phyloP scores from a whole-genome alignment of 2,329 filamentous ascomycete species.

The Colletotrichum sp. region DNA sequence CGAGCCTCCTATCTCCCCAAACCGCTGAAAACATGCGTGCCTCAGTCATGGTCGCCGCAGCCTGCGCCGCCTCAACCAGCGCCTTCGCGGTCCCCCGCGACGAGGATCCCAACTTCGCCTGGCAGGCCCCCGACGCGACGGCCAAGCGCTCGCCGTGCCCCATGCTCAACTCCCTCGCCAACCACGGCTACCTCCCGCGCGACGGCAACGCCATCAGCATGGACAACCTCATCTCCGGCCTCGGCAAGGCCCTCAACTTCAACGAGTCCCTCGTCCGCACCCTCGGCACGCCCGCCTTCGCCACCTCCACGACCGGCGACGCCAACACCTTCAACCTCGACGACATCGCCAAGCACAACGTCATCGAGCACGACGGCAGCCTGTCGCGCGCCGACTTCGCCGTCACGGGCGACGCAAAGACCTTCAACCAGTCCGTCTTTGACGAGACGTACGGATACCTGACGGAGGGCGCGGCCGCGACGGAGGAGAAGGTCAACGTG shows the following conservation, averaged over 20 bases:
- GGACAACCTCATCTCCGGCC: slow-evolving; percentile 21
- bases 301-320: slow-evolving; percentile 22
- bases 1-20: neutral
- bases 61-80: neutral
- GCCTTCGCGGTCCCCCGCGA: neutral
- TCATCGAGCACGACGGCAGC: slow-evolving; percentile 37
- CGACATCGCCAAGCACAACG: slow-evolving; percentile 22
- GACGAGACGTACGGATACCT: slow-evolving; percentile 19
- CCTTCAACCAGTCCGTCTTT: slow-evolving; percentile 31
- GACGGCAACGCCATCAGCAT: slow-evolving; percentile 22
- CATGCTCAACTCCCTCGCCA: slow-evolving; percentile 27
- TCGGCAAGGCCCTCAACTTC: slow-evolving; percentile 22
- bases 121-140: neutral
- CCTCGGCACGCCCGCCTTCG: slow-evolving; percentile 37
- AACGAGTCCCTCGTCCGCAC: slow-evolving; percentile 25
- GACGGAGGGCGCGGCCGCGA: slow-evolving; percentile 19
- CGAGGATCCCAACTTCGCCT: neutral
- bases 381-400: slow-evolving; percentile 31
- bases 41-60: slow-evolving; percentile 6
- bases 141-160: slow-evolving; percentile 45
- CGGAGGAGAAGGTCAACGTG: slow-evolving; percentile 25
- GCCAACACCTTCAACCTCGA: slow-evolving; percentile 23
- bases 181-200: slow-evolving; percentile 27
- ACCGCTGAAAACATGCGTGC: neutral
- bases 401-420: slow-evolving; percentile 32